phyloP scores from a whole-genome alignment of 768 basidiomycete genomes.

The Suillus hirtellus region DNA sequence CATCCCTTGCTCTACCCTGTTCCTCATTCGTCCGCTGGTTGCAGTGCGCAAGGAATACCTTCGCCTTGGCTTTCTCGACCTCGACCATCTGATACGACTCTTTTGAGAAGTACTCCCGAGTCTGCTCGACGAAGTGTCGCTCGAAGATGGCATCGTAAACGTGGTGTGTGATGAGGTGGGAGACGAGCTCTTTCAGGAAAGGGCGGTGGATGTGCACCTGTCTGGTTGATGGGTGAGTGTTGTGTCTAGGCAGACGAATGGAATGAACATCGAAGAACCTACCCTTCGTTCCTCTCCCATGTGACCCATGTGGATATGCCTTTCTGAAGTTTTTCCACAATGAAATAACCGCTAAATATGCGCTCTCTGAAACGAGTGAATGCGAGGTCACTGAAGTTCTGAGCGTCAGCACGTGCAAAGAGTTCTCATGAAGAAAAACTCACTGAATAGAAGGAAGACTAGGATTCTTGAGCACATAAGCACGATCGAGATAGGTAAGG shows the following conservation, averaged over 20 bases:
- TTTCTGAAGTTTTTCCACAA: slow-evolving; percentile 44
- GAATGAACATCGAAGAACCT: not conserved
- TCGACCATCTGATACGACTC: slow-evolving; percentile 47
- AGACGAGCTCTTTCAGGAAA: slow-evolving; percentile 51
- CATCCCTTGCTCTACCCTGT: slow-evolving; percentile 46
- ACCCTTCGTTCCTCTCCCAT: slow-evolving; percentile 53
- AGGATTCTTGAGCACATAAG: slow-evolving; percentile 49
- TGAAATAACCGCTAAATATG: slow-evolving; percentile 49
- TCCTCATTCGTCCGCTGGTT: slow-evolving; percentile 56
- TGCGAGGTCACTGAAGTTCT: slow-evolving; percentile 53
- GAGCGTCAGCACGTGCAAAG: not conserved
- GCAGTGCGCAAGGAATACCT: slow-evolving; percentile 54
- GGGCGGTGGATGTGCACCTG: slow-evolving; percentile 39
- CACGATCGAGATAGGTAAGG: slow-evolving; percentile 71
- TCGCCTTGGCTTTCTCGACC: slow-evolving; percentile 38
- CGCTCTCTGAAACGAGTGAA: slow-evolving; percentile 50
- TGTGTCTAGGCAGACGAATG: slow-evolving; percentile 6
- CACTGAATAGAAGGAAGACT: slow-evolving; percentile 48
- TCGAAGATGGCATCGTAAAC: slow-evolving; percentile 61
- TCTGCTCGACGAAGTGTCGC: slow-evolving; percentile 49
- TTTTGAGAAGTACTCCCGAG: slow-evolving; percentile 50
- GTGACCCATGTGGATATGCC: slow-evolving; percentile 53
- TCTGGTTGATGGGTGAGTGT: slow-evolving; percentile 26
- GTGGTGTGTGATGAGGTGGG: slow-evolving; percentile 55
- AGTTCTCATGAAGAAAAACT: slow-evolving; percentile 16